A percentile compares a stretch with the other conserved stretches of the same genome.
phyloP scores from a whole-genome alignment of 106 monocot genomes.

The Allium fistulosum region DNA sequence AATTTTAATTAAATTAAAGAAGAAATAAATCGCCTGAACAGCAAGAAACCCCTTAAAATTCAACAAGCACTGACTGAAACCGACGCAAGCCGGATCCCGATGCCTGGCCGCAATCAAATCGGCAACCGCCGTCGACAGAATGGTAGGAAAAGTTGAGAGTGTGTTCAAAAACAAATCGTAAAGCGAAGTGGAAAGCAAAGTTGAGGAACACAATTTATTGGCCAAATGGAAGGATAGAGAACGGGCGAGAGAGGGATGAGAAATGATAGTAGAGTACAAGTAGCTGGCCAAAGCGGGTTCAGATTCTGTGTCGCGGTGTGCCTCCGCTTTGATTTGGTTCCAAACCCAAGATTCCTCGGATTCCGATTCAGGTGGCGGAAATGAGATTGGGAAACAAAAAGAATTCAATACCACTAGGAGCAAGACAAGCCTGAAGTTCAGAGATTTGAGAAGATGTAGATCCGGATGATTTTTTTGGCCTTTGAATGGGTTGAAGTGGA shows the following conservation, averaged over 20 bases:
- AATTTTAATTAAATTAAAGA: too few species aligned
- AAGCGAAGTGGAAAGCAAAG: slow-evolving; percentile 43
- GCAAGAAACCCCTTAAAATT: slow-evolving; percentile 57
- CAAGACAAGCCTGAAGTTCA: too few species aligned
- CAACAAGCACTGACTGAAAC: slow-evolving; percentile 46
- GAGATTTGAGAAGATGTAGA: too few species aligned
- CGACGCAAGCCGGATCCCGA: slow-evolving; percentile 43
- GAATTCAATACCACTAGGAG: too few species aligned
- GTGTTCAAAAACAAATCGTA: slow-evolving; percentile 44
- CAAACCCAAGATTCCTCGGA: slow-evolving; percentile 60
- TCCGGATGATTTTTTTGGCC: too few species aligned
- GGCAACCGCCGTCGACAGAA: slow-evolving; percentile 23
- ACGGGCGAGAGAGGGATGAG: slow-evolving; percentile 54
- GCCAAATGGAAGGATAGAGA: slow-evolving; percentile 60
- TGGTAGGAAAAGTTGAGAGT: slow-evolving; percentile 20
- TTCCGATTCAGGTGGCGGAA: slow-evolving; percentile 68
- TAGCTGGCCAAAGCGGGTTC: slow-evolving; percentile 73
- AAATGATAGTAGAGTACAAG: slow-evolving; percentile 55
- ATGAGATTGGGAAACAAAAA: too few species aligned
- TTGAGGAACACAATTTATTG: slow-evolving; percentile 52
- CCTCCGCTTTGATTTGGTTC: slow-evolving; percentile 73
- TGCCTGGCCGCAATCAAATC: slow-evolving; percentile 35
- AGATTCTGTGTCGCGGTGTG: slow-evolving; percentile 62
- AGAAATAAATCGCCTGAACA: slow-evolving; percentile 11
- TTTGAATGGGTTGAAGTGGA: too few species aligned